These are phyloP conservation scores for Sugiyamaella americana DNA, from an alignment of 805 yeast genomes.

Conservation along the genomic window DNA sequence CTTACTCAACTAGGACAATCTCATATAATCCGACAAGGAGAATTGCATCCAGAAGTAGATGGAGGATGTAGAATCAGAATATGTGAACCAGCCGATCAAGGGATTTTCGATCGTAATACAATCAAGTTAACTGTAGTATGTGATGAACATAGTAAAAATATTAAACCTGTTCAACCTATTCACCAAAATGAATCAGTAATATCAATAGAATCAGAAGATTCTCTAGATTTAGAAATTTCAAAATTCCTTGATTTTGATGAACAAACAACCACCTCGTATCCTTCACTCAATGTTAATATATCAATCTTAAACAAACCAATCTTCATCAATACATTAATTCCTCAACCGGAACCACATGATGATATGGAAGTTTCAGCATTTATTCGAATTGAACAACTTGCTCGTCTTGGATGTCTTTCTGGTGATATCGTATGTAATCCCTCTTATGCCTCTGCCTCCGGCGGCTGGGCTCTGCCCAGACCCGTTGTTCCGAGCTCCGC, in stretches of 20 bases:
- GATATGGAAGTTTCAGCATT: slow-evolving; percentile 45
- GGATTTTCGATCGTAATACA: slow-evolving; percentile 36
- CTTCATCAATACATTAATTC: slow-evolving; percentile 15
- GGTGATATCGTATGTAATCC: slow-evolving; percentile 50
- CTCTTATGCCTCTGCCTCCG: slow-evolving; percentile 7
- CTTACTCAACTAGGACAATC: slow-evolving; percentile 30
- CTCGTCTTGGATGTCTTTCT: slow-evolving; percentile 54
- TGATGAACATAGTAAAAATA: slow-evolving; percentile 8
- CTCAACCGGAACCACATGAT: slow-evolving; percentile 29
- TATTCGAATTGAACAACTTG: slow-evolving; percentile 45
- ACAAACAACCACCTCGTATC: not conserved
- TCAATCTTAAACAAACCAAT: slow-evolving; percentile 10
- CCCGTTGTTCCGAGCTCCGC: not conserved
- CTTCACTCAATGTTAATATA: slow-evolving; percentile 6
- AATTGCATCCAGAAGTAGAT: slow-evolving; percentile 38
- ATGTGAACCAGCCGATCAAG: slow-evolving; percentile 74
- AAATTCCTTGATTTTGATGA: slow-evolving; percentile 17
- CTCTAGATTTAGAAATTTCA: slow-evolving; percentile 24
- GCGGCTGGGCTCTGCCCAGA: slow-evolving; percentile 1
- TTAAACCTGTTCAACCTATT: not conserved
- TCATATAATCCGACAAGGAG: slow-evolving; percentile 38
- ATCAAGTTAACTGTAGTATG: slow-evolving; percentile 55
- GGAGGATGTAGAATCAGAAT: slow-evolving; percentile 43
- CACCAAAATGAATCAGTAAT: not conserved
- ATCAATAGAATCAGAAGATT: slow-evolving; percentile 6